A percentile compares a stretch with the other conserved stretches of the same genome.
These are phyloP conservation scores for Solanum sejunctum DNA, from an alignment of 257 asterid species.

Conservation along the genomic window DNA sequence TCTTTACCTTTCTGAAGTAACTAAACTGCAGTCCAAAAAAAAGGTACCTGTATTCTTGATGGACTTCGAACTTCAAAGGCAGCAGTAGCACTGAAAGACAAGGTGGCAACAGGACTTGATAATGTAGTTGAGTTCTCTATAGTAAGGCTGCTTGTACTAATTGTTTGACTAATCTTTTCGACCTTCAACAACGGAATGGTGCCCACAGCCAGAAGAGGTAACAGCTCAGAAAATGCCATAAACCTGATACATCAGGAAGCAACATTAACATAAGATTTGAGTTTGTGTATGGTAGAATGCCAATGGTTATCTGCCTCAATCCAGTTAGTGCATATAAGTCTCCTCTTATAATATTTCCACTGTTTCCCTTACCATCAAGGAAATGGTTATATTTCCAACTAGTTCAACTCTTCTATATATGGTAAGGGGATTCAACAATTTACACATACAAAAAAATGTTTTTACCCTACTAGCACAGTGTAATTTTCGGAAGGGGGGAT, in stretches of 20 bases:
- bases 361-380: not conserved
- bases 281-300: not conserved
- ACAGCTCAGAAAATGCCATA: constrained; percentile 80
- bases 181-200: constrained; percentile 68
- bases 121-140: constrained; percentile 57
- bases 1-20: not conserved
- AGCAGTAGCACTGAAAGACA: constrained; percentile 69
- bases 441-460: not conserved
- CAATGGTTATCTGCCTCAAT: not conserved
- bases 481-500: not conserved
- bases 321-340: not conserved
- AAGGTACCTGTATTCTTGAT: constrained; percentile 66
- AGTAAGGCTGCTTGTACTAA: constrained; percentile 46
- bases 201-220: constrained; percentile 79
- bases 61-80: constrained; percentile 69
- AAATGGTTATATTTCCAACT: not conserved
- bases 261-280: constrained; percentile 2
- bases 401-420: not conserved
- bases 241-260: constrained; percentile 42
- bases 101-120: constrained; percentile 54
- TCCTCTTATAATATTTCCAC: not conserved
- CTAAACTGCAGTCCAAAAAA: not conserved
- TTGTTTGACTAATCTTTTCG: constrained; percentile 65
- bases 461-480: not conserved
- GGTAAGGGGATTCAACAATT: not conserved